A percentile compares a stretch with the other conserved stretches of the same genome.
phyloP scores from a whole-genome alignment of 805 yeast genomes.

The Wickerhamiella vanderwaltii region DNA sequence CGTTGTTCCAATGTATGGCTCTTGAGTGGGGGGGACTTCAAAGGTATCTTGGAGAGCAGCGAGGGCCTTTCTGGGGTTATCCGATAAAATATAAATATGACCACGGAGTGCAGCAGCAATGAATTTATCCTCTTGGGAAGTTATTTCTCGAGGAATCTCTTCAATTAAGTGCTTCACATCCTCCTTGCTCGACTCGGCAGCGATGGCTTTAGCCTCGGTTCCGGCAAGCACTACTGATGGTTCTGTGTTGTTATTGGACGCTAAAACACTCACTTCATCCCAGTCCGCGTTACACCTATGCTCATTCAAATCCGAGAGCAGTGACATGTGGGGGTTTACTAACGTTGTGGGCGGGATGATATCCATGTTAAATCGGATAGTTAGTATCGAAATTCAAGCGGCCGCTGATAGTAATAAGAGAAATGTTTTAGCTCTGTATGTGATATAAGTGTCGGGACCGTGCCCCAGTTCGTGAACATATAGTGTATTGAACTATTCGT shows the following conservation, averaged over 20 bases:
- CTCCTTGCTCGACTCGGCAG: background rate
- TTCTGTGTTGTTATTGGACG: background rate
- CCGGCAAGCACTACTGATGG: slow-evolving; percentile 1
- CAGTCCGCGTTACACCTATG: slow-evolving; percentile 7
- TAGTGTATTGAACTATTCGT: too few relatives aligned
- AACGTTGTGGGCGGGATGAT: too few relatives aligned
- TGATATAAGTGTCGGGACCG: too few relatives aligned
- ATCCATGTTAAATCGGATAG: background rate
- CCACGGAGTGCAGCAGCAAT: slow-evolving; percentile 3
- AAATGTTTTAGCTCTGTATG: background rate
- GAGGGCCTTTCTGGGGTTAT: background rate
- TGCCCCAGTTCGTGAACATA: too few relatives aligned
- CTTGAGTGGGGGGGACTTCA: background rate
- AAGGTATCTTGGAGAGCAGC: background rate
- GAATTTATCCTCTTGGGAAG: slow-evolving; percentile 1
- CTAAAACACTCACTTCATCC: slow-evolving; percentile 3
- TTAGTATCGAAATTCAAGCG: background rate
- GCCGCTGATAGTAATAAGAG: background rate
- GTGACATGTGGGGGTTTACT: slow-evolving; percentile 7
- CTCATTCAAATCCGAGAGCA: background rate
- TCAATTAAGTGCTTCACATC: slow-evolving; percentile 3
- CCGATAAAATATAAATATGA: slow-evolving; percentile 1
- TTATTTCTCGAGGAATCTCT: background rate
- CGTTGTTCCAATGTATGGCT: slow-evolving; percentile 10
- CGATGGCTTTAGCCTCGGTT: slow-evolving; percentile 4